Base-by-base conservation (phyloP, 495 filamentous ascomycete species). In the Aspergillus affinis region DNA sequence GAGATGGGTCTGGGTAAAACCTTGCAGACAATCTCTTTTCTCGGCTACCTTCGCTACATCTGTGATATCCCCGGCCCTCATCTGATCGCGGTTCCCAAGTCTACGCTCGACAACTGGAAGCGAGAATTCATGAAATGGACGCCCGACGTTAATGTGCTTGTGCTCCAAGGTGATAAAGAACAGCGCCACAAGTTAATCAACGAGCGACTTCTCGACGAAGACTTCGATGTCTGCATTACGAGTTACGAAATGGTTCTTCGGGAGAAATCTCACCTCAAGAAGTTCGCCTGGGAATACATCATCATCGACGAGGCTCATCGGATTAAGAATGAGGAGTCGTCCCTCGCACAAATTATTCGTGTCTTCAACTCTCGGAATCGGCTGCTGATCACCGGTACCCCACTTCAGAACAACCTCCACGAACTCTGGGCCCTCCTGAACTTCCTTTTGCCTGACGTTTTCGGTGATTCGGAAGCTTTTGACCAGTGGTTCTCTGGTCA, bases 241-340 rank as follows among this genome's bases (percentile, higher is more conserved):
- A 93, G 90, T 69, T 96, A 96, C 72, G 91, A 96, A 70, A 95
- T 96, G 91, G 89, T 99, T 59, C 82, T 99, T 3, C 86, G 94
- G 47, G 95, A 99, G 69, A 98, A 99, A 76, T 81, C 90, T 0
- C 91, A 96, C 67, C 75, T 99, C 49, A 95, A 95, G 78, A 98
- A 98, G 72, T 95, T 98, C 69, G 92, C 95, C 0, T 99, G 95
- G 95, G 94, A 99, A 71, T 99, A 99, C 71, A 98, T 99, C 74
- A 97, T 99, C 71, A 96, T 99, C 56, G 95, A 99, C 68, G 95
- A 99, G 65, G 95, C 95, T 5, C 95, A 99, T 71, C 91, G 95
- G 20, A 98, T 99, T 79, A 99, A 99, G 77, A 99, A 99, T 73
- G 95, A 99, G 72, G 91, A 97, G 72, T 99, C 95, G 0, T 95